These are phyloP conservation scores for Penicillium thymicola DNA, from an alignment of 2,329 filamentous ascomycete genomes.

Conservation along the genomic window DNA sequence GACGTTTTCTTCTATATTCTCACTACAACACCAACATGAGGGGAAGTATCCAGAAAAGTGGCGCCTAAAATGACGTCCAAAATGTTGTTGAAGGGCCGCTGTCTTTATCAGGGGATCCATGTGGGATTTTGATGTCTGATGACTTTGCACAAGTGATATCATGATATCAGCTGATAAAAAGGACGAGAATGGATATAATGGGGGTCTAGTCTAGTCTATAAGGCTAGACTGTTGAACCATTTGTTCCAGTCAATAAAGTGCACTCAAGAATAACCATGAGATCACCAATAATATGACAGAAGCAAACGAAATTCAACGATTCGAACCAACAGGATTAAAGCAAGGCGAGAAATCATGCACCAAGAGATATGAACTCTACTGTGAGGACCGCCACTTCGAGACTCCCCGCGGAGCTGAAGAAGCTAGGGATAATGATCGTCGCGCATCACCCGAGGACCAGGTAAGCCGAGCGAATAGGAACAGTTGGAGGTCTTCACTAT, in stretches of 20 bases:
- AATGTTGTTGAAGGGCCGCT: too few species aligned
- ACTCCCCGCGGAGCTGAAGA: not conserved
- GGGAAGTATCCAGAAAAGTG: too few species aligned
- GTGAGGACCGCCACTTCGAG: not conserved
- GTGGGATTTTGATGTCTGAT: not conserved
- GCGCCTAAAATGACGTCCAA: too few species aligned
- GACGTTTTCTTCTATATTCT: too few species aligned
- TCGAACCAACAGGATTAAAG: not conserved
- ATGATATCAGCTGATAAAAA: too few species aligned
- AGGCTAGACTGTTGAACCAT: too few species aligned
- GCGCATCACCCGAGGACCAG: not conserved
- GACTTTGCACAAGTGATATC: too few species aligned
- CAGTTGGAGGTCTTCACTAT: not conserved
- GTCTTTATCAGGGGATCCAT: not conserved
- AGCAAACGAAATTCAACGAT: not conserved
- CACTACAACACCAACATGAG: too few species aligned
- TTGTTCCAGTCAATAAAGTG: not conserved
- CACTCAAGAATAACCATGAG: not conserved
- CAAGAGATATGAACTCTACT: not conserved
- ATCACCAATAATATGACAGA: not conserved
- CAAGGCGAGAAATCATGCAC: not conserved
- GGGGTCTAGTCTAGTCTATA: not conserved
- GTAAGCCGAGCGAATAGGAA: not conserved
- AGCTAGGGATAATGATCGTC: slow-evolving; percentile 7
- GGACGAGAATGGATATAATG: too few species aligned